Evolutionary conservation across 2,329 filamentous ascomycete genomes (phyloP).

Genomic region (Cucurbitaria berberidis): DNA sequence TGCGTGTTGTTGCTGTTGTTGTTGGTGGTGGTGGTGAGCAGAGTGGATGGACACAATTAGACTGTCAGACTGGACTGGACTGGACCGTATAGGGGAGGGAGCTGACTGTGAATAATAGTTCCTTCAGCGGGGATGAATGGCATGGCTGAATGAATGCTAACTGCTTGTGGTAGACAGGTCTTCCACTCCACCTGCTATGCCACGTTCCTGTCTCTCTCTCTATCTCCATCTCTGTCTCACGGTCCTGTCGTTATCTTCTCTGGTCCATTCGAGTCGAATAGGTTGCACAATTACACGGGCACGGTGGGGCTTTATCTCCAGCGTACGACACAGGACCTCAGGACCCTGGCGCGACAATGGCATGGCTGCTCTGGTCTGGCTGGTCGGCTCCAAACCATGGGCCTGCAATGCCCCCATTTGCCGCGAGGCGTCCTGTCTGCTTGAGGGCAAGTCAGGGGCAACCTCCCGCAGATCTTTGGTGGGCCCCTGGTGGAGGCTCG

Average conservation of each 20-base stretch:
- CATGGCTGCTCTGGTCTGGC: not conserved
- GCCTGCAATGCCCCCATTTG: conserved; percentile 3
- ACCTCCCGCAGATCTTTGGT: conserved; percentile 23
- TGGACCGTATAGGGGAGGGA: too few species aligned
- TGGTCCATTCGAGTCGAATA: not conserved
- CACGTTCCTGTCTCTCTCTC: too few species aligned
- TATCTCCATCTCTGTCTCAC: too few species aligned
- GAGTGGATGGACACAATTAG: not conserved
- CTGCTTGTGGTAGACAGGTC: not conserved
- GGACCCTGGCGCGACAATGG: not conserved
- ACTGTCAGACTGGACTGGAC: too few species aligned
- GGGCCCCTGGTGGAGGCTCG: conserved; percentile 20
- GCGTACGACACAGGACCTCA: not conserved
- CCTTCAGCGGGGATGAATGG: too few species aligned
- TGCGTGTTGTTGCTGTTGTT: too few species aligned
- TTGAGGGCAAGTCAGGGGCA: conserved; percentile 38
- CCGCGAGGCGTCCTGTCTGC: conserved; percentile 8
- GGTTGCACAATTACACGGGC: not conserved
- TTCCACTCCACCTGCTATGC: not conserved
- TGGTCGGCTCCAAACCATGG: conserved; percentile 8
- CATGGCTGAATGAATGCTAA: too few species aligned
- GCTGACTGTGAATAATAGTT: too few species aligned
- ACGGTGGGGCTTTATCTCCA: not conserved
- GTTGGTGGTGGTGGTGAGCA: not conserved
- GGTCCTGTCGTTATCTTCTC: too few species aligned